Base-by-base conservation (phyloP, 108 stramenopile species). In the Cylindrotheca fusiformis region DNA sequence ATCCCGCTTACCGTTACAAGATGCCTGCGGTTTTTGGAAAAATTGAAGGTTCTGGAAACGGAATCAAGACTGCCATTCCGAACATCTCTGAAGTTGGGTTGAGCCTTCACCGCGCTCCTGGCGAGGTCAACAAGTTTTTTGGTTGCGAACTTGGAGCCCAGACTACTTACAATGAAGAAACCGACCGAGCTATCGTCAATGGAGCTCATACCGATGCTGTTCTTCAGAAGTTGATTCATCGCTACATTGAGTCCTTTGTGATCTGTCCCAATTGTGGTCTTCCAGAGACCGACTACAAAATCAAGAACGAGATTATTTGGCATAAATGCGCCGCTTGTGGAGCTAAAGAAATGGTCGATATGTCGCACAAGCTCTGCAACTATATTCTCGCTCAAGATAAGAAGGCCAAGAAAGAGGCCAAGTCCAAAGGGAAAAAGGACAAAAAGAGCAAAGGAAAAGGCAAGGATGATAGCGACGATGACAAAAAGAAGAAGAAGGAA, bases 311-410 rank as follows among this genome's bases (percentile, higher is more conserved):
- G 41, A 50, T 65, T 25, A 95, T 99, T 72, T 88, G 63, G 59
- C 97, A 98, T 75, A 94, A 94, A 63, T 99, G 99, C 78, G 76
- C 80, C 25, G 99, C 97, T 4, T 99, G 99, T 76, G 97, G 99
- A 22, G 89, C 87, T 49, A 98, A 96, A 81, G 97, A 97, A 31
- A 81, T 86, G 84, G 93, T 96, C 32, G 99, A 98, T 79, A 98
- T 97, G 96, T 83, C 69, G 20, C 97, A 99, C 76, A 97, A 97
- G 79, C 85, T 99, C 29, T 85, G 79, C 55, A 96, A 88, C 60
- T 91, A 78, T 73, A 96, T 94, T 73, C 57, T 95, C 20, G 84
- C 90, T 8, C 88, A 95, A 82, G 79, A 93, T 50, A 91, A 94
- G 76, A 95, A 94, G 79, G 78, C 64, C 1, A 93, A 93, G 77